Base-by-base conservation (phyloP, 495 filamentous ascomycete species). In the Neurospora hispaniola region DNA sequence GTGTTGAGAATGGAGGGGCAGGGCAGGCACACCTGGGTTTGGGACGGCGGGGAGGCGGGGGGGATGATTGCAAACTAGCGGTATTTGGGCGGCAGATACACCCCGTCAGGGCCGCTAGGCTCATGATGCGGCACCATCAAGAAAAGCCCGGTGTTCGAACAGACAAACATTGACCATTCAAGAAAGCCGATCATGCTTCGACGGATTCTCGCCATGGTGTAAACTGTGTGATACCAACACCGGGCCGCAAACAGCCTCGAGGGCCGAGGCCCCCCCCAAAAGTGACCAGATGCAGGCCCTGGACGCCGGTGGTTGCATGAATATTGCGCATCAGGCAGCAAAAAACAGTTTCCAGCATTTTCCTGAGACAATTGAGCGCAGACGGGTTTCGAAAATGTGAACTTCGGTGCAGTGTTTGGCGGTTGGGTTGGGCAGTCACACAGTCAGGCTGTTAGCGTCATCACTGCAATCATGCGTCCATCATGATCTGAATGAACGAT, bases 381-480 rank as follows among this genome's bases (percentile, higher is more conserved):
- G n/a, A 69, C 40, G 8, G 69, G 48, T 42, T 72, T 38, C 42
- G 27, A 44, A 71, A 71, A 73, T 41, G 76, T 69, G 59, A 31
- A 44, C 20, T 62, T 27, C 3, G 46, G 54, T 62, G 23, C 23
- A 62, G 11, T 62, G 54, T 62, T 62, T 62, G 54, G 54, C 12
- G 23, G 23, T 31, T 31, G 54, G 54, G 75, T 80, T 80, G 78
- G 79, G 79, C 78, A 80, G 74, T 79, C 73, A 80, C 76, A 78
- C 79, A 78, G 76, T 68, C 72, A 69, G 70, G 54, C 54, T 62
- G 54, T 62, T 62, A 69, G 73, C 74, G 73, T 76, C 62, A 72
- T 71, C 39, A 74, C 62, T 71, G 46, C 70, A 75, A 73, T 76
- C 75, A 77, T 75, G 78, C 74, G 76, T 73, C 74, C 54, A 31